phyloP scores from a whole-genome alignment of 257 asterid genomes.

The Eucommia ulmoides region DNA sequence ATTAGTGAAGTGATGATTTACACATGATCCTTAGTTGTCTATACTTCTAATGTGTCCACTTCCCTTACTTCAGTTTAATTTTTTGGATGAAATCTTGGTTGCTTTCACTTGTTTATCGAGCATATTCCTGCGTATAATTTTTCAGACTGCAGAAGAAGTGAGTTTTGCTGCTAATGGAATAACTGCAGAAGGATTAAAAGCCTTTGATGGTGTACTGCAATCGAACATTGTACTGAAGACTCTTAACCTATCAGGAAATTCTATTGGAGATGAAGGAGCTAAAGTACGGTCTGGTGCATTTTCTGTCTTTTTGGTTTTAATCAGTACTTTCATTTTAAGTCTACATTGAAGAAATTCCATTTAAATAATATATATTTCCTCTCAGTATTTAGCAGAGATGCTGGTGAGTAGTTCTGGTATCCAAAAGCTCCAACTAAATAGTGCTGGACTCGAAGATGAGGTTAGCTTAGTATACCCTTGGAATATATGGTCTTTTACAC shows the following conservation, averaged over 20 bases:
- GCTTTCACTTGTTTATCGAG: slow-evolving; percentile 6
- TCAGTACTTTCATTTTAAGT: no score
- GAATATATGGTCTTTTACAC: no score
- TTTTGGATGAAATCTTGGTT: slow-evolving; percentile 2
- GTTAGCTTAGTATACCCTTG: slow-evolving; percentile 30
- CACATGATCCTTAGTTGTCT: not conserved
- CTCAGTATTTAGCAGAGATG: slow-evolving; percentile 61
- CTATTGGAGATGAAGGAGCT: slow-evolving; percentile 94
- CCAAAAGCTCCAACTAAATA: slow-evolving; percentile 81
- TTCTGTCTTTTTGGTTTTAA: no score
- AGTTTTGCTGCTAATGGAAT: slow-evolving; percentile 85
- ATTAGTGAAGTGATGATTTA: no score
- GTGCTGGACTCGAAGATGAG: slow-evolving; percentile 86
- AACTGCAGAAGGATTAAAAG: slow-evolving; percentile 87
- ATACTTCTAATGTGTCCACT: not conserved
- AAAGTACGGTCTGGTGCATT: no score
- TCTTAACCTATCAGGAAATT: slow-evolving; percentile 89
- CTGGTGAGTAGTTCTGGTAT: slow-evolving; percentile 65
- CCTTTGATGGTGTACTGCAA: slow-evolving; percentile 88
- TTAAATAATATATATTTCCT: slow-evolving; percentile 12
- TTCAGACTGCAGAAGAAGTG: slow-evolving; percentile 92
- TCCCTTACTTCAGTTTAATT: not conserved
- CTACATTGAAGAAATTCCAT: no score
- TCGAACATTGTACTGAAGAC: slow-evolving; percentile 67
- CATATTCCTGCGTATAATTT: slow-evolving; percentile 9